phyloP scores from a whole-genome alignment of 495 filamentous ascomycete species.

The Xanthoparmelia taractica region DNA sequence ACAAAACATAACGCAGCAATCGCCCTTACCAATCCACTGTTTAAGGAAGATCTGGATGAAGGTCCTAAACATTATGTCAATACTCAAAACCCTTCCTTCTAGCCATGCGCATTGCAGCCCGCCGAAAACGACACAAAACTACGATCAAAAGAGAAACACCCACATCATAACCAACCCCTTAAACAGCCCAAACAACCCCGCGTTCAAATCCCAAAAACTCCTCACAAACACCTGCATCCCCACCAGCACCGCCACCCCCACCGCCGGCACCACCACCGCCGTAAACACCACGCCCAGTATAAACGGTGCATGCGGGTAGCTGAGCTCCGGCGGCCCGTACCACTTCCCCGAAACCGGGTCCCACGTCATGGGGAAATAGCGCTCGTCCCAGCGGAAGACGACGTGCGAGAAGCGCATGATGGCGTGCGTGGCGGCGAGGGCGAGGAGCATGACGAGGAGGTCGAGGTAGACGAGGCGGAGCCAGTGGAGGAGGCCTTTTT shows the following conservation, averaged over 20 bases:
- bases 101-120: background rate
- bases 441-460: background rate
- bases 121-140: background rate
- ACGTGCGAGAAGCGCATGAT: background rate
- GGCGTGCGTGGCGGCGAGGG: background rate
- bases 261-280: background rate
- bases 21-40: conserved; percentile 12
- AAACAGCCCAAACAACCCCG: conserved; percentile 16
- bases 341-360: conserved; percentile 5
- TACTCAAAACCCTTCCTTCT: background rate
- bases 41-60: conserved; percentile 21
- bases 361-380: conserved; percentile 10
- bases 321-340: conserved; percentile 15
- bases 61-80: conserved; percentile 8
- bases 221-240: conserved; percentile 19
- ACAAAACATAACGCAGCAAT: background rate
- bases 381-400: background rate
- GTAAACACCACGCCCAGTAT: background rate
- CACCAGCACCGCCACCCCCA: conserved; percentile 10
- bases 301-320: conserved; percentile 4
- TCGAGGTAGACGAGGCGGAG: conserved; percentile 7
- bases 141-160: background rate
- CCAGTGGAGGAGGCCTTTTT: background rate
- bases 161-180: conserved; percentile 22
- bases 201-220: conserved; percentile 19